Conservation (phyloP, 306 rosid species). For the Comarum palustre region DNA sequence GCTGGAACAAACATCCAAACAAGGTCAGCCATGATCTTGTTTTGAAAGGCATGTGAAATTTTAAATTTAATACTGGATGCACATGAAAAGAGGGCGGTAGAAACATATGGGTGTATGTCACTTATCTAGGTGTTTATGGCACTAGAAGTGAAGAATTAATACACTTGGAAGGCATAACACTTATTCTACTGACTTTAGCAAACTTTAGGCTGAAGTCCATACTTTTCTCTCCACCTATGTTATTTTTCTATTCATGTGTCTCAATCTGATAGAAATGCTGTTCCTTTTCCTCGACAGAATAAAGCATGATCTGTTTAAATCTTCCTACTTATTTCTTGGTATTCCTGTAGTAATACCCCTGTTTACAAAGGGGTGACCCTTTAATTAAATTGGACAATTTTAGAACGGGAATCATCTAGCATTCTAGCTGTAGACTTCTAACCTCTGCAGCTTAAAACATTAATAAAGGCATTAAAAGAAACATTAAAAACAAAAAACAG, state of each 20-base stretch:
- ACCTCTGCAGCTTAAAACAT: neutral
- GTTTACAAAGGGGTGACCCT: neutral
- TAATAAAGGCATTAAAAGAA: too few species aligned
- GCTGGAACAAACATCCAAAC: slow-evolving; percentile 47
- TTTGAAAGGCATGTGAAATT: neutral
- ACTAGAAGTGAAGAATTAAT: neutral
- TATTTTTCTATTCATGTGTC: neutral
- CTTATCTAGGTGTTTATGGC: neutral
- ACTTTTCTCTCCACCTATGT: neutral
- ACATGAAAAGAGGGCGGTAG: neutral
- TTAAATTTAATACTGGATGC: neutral
- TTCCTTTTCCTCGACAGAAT: neutral
- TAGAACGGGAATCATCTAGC: neutral
- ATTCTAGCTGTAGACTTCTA: neutral
- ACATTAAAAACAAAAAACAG: too few species aligned
- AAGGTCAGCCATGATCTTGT: slow-evolving; percentile 16
- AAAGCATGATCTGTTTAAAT: neutral
- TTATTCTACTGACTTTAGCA: too few species aligned
- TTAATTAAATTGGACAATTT: neutral
- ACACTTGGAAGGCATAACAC: neutral
- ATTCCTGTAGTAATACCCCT: neutral
- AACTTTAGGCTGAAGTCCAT: neutral
- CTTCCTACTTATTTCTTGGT: neutral
- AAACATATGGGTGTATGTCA: neutral
- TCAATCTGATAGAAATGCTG: neutral